Evolutionary conservation across 306 rosid species (phyloP).

Genomic region (Ziziphus jujuba): DNA sequence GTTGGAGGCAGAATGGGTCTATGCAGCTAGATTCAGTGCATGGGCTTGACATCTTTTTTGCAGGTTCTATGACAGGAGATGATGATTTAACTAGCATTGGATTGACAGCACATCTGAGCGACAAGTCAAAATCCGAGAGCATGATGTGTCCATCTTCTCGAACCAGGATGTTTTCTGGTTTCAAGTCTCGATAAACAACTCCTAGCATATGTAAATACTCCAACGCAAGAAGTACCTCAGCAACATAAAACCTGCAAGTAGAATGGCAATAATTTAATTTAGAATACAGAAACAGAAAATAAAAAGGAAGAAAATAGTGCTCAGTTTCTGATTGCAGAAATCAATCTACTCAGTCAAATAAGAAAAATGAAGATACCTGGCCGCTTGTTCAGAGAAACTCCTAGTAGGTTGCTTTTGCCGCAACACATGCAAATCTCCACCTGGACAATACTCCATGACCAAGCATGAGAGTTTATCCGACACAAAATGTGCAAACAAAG

Average conservation of each 20-base stretch:
- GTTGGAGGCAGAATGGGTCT: conserved; percentile 95
- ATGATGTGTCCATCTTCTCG: conserved; percentile 99
- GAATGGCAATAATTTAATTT: conserved; percentile 16
- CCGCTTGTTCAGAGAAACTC: conserved; percentile 84
- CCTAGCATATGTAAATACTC: conserved; percentile 98
- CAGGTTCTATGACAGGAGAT: conserved; percentile 51
- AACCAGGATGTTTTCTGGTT: conserved; percentile 90
- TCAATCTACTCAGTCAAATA: not conserved
- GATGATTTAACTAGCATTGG: conserved; percentile 71
- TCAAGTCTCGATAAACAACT: conserved; percentile 91
- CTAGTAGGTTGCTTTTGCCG: conserved; percentile 83
- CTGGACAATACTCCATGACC: conserved; percentile 95
- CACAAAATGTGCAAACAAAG: conserved; percentile 67
- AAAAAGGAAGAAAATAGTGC: not conserved
- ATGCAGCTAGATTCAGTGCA: conserved; percentile 86
- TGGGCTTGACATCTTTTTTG: conserved; percentile 60
- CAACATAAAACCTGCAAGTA: conserved; percentile 77
- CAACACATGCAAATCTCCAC: conserved; percentile 92
- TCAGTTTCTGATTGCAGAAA: not conserved
- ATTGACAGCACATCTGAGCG: conserved; percentile 84
- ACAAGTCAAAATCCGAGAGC: conserved; percentile 94
- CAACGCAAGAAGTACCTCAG: conserved; percentile 91
- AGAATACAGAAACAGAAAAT: not conserved
- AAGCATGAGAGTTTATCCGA: conserved; percentile 86
- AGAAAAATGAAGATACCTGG: conserved; percentile 52